Evolutionary conservation across 805 yeast species (phyloP), one percentile per base, ranked within the genome.

Genomic region (Myxozyma kluyveri): DNA sequence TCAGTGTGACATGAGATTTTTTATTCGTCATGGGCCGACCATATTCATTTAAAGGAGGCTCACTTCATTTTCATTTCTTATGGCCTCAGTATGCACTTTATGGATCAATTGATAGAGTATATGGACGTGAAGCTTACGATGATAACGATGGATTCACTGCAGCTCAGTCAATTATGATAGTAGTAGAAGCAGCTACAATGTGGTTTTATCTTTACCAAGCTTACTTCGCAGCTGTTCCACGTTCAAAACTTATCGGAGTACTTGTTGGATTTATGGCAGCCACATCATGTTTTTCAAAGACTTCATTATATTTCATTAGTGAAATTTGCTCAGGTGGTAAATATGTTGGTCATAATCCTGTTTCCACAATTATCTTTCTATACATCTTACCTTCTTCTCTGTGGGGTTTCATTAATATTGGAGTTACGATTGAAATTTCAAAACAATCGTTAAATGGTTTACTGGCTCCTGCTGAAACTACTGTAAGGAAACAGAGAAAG

Each of bases 21-120:
- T 27, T 52, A 3, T 56, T 52, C 26, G 33, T 56, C 4, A 39
- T 56, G 4, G 19, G 33, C 7, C 45, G 60, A 10, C 60, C 60
- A 17, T 49, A 52, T 24, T 56, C 60, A 27, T 37, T 56, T 40
- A 57, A 57, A 4, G 60, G 60, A 42, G 60, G 60, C 2, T 53
- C 46, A 29, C 45, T 51, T 38, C 59, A 56, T 32, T 37, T 39
- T 35, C 17, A 14, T 31, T 36, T 38, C 39, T 3, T 56, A 22
- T 56, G 60, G 60, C 42, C 41, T 33, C 60, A 57, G n/a, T 56
- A 56, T 26, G 59, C 54, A 10, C 45, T 51, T 55, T 56, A 56
- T 44, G 45, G 45, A 12, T 39, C 48, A 14, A 41, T 56, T 32
- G 60, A 56, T 45, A 46, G 53, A 21, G 56, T 47, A 36, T 56